Percentiles rank a stretch among this genome's conserved stretches.
phyloP scores from a whole-genome alignment of 1,284 basidiomycete species.

The Ganoderma sp. region DNA sequence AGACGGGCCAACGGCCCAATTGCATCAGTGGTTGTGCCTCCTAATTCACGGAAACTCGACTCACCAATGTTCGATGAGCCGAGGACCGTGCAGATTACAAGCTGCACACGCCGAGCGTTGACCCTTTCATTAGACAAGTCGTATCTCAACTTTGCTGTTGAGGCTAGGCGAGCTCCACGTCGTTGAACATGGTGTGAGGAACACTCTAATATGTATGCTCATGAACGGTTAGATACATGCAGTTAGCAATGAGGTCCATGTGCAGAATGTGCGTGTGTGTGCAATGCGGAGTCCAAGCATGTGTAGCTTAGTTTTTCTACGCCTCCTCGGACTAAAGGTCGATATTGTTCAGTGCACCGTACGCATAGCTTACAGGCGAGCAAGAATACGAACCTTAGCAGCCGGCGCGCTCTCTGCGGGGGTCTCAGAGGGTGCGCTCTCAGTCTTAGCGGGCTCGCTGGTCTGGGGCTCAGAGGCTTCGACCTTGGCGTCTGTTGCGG shows the following conservation, averaged over 20 bases:
- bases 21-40: too few species aligned
- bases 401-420: constrained; percentile 25
- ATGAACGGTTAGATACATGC: constrained; percentile 28
- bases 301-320: constrained; percentile 20
- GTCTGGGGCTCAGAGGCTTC: not conserved
- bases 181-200: not conserved
- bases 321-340: constrained; percentile 34
- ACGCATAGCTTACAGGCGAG: not conserved
- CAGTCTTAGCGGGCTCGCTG: constrained; percentile 28
- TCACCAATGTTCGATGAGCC: not conserved
- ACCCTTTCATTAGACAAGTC: too few species aligned
- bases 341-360: not conserved
- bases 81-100: not conserved
- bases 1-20: too few species aligned
- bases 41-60: too few species aligned
- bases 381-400: constrained; percentile 25
- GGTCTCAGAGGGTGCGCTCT: constrained; percentile 28
- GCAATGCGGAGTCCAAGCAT: constrained; percentile 8
- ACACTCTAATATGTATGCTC: constrained; percentile 3
- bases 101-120: too few species aligned
- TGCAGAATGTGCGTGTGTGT: constrained; percentile 1
- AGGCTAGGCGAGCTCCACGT: not conserved
- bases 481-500: constrained; percentile 13
- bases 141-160: too few species aligned
- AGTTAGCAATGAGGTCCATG: constrained; percentile 14